Evolutionary conservation across 805 yeast species (phyloP).

Genomic region (Wickerhamomyces queroliae): DNA sequence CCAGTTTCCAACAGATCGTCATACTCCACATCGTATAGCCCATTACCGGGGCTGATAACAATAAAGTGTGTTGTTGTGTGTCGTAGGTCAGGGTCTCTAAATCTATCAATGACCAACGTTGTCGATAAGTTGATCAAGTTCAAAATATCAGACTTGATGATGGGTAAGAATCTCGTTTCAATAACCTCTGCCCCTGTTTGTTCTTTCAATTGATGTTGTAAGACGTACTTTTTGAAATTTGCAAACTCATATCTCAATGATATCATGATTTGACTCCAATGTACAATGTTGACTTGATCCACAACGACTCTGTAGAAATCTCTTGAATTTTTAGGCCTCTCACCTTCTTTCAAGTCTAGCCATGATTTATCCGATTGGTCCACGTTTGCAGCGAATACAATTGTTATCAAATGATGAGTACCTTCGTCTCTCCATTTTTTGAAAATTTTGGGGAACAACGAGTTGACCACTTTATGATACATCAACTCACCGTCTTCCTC

Average conservation of each 20-base stretch:
- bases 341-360: conserved; percentile 62
- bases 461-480: conserved; percentile 87
- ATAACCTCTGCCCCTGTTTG: conserved; percentile 30
- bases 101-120: conserved; percentile 68
- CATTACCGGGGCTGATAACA: conserved; percentile 87
- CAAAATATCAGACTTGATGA: conserved; percentile 82
- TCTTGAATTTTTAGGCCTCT: conserved; percentile 55
- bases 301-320: conserved; percentile 93
- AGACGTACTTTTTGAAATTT: conserved; percentile 69
- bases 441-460: conserved; percentile 86
- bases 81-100: conserved; percentile 78
- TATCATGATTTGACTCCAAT: conserved; percentile 92
- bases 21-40: conserved; percentile 87
- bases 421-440: conserved; percentile 81
- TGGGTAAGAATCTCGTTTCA: conserved; percentile 58
- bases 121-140: conserved; percentile 86
- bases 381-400: conserved; percentile 78
- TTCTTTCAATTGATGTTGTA: conserved; percentile 35
- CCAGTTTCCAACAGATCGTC: conserved; percentile 71
- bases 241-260: conserved; percentile 80
- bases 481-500: conserved; percentile 94
- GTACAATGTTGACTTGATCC: conserved; percentile 82
- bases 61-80: conserved; percentile 91
- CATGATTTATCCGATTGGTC: conserved; percentile 48
- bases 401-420: conserved; percentile 87